A percentile compares a stretch with the other conserved stretches of the same genome.
These are phyloP conservation scores for Sporothrix dimorphospora DNA, from an alignment of 2,329 filamentous ascomycete genomes.

Conservation along the genomic window DNA sequence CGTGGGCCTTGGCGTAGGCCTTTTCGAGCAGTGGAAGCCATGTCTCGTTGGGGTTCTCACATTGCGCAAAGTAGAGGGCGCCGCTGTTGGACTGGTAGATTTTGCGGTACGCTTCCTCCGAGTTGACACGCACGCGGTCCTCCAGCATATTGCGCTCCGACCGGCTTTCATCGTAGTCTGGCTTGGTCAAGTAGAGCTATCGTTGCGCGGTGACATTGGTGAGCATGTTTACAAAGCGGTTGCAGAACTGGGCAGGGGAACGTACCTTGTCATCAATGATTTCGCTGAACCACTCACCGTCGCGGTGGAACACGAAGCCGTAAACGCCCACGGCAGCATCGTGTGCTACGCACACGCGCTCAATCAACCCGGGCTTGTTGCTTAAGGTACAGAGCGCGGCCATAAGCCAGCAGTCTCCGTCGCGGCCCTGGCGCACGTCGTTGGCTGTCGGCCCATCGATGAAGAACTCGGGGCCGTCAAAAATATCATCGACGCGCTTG, in stretches of 20 bases:
- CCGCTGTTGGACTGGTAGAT: slow-evolving; percentile 69
- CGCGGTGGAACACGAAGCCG: slow-evolving; percentile 81
- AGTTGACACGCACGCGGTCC: slow-evolving; percentile 53
- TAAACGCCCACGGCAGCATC: slow-evolving; percentile 78
- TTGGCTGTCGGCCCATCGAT: slow-evolving; percentile 75
- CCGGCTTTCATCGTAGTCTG: slow-evolving; percentile 63
- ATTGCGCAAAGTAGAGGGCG: slow-evolving; percentile 72
- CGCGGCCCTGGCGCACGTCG: slow-evolving; percentile 76
- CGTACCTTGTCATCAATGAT: slow-evolving; percentile 58
- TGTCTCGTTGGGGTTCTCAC: slow-evolving; percentile 69
- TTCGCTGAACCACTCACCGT: slow-evolving; percentile 71
- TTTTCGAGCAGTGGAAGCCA: slow-evolving; percentile 76
- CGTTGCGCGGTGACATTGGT: neutral
- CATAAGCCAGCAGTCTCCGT: slow-evolving; percentile 87
- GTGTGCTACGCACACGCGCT: slow-evolving; percentile 71
- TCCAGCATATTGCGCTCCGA: slow-evolving; percentile 52
- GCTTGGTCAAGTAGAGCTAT: slow-evolving; percentile 55
- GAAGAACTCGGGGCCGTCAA: slow-evolving; percentile 75
- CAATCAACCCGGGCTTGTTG: slow-evolving; percentile 72
- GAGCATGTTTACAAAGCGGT: neutral
- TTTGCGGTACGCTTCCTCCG: slow-evolving; percentile 62
- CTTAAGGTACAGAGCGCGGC: slow-evolving; percentile 77
- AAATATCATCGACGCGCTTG: slow-evolving; percentile 74
- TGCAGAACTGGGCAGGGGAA: neutral
- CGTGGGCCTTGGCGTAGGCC: slow-evolving; percentile 74